A percentile compares a stretch with the other conserved stretches of the same genome.
phyloP scores from a whole-genome alignment of 2,329 filamentous ascomycete genomes.

The Botryotinia calthae region DNA sequence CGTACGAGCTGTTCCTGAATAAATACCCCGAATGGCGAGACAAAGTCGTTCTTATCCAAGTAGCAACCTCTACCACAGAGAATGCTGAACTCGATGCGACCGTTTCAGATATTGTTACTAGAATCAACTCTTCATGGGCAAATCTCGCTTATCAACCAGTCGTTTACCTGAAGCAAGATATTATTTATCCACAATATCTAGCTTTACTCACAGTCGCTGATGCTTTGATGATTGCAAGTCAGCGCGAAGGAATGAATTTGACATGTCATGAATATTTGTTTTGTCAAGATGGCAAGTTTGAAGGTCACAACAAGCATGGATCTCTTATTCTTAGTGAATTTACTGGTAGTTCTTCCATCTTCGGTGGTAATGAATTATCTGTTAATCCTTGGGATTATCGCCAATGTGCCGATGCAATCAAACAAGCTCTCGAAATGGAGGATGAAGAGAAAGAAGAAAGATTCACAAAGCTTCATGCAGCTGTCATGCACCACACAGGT shows the following conservation, averaged over 20 bases:
- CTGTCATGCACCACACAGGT: slow-evolving; percentile 79
- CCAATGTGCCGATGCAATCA: slow-evolving; percentile 82
- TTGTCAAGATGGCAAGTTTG: slow-evolving; percentile 79
- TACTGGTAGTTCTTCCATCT: slow-evolving; percentile 85
- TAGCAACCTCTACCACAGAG: slow-evolving; percentile 86
- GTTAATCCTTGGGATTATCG: slow-evolving; percentile 97
- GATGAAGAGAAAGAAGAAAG: slow-evolving; percentile 69
- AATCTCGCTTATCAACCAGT: slow-evolving; percentile 90
- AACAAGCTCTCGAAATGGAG: slow-evolving; percentile 76
- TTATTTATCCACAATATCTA: slow-evolving; percentile 89
- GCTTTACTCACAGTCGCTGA: slow-evolving; percentile 87
- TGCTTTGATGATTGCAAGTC: slow-evolving; percentile 88
- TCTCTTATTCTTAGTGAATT: slow-evolving; percentile 93
- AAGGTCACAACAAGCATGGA: slow-evolving; percentile 73
- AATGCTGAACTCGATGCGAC: slow-evolving; percentile 83
- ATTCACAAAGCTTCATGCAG: slow-evolving; percentile 70
- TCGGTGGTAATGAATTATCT: slow-evolving; percentile 74
- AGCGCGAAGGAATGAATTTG: slow-evolving; percentile 96
- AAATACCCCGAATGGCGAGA: slow-evolving; percentile 88
- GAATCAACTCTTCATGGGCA: slow-evolving; percentile 88
- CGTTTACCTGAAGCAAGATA: slow-evolving; percentile 92
- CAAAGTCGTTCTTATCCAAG: slow-evolving; percentile 87
- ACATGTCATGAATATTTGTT: slow-evolving; percentile 93
- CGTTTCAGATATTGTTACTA: slow-evolving; percentile 89
- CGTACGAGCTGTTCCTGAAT: slow-evolving; percentile 88